Conservation (phyloP, 352 stramenopile genomes). For the Hyphochytrium catenoides region DNA sequence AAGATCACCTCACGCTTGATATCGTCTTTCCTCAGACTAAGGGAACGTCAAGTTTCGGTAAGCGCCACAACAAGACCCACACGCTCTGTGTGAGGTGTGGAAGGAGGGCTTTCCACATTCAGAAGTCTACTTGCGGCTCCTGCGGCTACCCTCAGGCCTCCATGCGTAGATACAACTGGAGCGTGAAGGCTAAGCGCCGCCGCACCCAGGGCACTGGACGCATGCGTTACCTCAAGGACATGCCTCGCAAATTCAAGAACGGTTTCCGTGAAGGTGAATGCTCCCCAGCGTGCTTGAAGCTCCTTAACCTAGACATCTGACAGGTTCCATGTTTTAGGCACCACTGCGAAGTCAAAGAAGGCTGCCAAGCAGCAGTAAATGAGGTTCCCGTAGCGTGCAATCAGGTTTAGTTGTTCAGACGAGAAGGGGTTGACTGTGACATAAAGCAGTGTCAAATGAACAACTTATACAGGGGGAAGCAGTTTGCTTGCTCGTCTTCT, state of each 20-base stretch:
- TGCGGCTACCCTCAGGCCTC: constrained; percentile 95
- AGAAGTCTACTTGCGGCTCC: constrained; percentile 96
- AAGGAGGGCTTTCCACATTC: constrained; percentile 97
- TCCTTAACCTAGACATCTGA: no score
- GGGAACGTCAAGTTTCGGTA: constrained; percentile 98
- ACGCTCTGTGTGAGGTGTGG: constrained; percentile 96
- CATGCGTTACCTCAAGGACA: constrained; percentile 95
- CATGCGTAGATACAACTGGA: constrained; percentile 94
- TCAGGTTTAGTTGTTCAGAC: no score
- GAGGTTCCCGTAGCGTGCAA: no score
- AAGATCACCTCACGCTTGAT: no score
- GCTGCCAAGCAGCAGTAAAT: no score
- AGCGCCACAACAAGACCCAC: constrained; percentile 99
- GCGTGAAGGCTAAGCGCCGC: constrained; percentile 87
- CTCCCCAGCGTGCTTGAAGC: not conserved
- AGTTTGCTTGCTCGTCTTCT: no score
- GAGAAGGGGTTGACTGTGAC: no score
- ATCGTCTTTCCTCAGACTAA: no score
- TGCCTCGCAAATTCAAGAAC: constrained; percentile 98
- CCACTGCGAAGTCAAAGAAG: constrained; percentile 58
- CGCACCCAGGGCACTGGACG: constrained; percentile 85
- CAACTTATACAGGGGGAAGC: no score
- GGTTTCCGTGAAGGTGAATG: constrained; percentile 88
- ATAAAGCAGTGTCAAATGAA: no score
- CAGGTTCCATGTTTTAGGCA: constrained; percentile 9